Percentiles rank a stretch among this genome's conserved stretches.
Conservation (phyloP, 345 rosid species). For the Citrus sp. region DNA sequence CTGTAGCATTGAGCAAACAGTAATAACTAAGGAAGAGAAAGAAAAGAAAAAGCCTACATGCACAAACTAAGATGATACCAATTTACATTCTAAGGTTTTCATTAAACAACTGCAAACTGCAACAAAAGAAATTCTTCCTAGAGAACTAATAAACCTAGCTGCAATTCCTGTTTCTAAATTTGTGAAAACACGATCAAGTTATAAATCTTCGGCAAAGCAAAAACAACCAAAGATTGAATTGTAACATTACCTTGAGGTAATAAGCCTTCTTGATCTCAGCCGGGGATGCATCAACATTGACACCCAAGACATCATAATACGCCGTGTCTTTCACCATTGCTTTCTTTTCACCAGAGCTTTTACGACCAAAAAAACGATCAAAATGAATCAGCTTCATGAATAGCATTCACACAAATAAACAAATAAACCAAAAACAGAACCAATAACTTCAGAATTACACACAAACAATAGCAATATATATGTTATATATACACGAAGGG, state of each 20-base stretch:
- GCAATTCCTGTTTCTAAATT: neutral
- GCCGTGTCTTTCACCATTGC: slow-evolving; percentile 70
- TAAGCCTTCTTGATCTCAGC: slow-evolving; percentile 93
- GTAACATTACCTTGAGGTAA: slow-evolving; percentile 61
- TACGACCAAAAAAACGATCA: neutral
- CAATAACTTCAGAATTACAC: neutral
- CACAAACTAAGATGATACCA: too few relatives aligned
- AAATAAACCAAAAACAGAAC: neutral
- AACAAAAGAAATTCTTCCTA: neutral
- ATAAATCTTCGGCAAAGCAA: neutral
- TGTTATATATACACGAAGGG: neutral
- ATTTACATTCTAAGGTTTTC: neutral
- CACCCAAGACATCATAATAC: slow-evolving; percentile 75
- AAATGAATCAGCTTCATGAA: slow-evolving; percentile 12
- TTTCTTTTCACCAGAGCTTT: neutral
- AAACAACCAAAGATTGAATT: neutral
- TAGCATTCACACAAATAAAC: neutral
- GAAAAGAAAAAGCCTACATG: neutral
- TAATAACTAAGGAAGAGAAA: neutral
- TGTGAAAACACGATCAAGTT: neutral
- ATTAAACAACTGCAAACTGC: neutral
- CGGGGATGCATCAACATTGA: slow-evolving; percentile 57
- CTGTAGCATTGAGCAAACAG: neutral
- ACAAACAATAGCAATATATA: neutral
- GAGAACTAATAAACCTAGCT: neutral